Evolutionary conservation across 2,329 filamentous ascomycete species (phyloP).

Genomic region (Rutstroemia sp.): DNA sequence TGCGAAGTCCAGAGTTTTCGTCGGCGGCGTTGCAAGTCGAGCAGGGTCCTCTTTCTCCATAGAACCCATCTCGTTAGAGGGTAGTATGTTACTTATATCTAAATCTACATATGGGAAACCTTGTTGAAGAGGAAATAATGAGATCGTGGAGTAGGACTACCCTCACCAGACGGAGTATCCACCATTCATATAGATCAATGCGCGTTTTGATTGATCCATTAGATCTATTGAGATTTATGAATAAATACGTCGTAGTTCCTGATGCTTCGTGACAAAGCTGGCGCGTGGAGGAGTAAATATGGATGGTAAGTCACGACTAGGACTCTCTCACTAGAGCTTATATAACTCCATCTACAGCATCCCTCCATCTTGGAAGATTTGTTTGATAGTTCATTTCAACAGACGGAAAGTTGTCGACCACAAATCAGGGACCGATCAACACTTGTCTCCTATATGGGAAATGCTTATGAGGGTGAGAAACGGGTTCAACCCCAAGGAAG

Average conservation of each 20-base stretch:
- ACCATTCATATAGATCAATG: neutral
- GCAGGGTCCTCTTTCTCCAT: neutral
- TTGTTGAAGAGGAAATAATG: neutral
- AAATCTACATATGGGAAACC: neutral
- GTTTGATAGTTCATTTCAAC: neutral
- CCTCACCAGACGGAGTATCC: neutral
- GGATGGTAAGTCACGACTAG: too few relatives aligned
- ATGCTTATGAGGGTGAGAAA: neutral
- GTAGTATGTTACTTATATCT: neutral
- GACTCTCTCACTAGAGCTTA: too few relatives aligned
- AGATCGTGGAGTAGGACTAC: neutral
- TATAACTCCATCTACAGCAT: neutral
- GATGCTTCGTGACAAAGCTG: neutral
- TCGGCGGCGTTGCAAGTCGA: neutral
- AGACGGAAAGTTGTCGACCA: neutral
- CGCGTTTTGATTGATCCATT: neutral
- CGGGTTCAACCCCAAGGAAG: neutral
- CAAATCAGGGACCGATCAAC: neutral
- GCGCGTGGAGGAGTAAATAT: neutral
- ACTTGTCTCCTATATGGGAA: neutral
- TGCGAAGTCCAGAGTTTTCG: neutral
- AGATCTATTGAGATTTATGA: neutral
- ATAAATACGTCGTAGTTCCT: neutral
- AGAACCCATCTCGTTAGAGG: neutral
- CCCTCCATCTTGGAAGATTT: neutral